phyloP scores from a whole-genome alignment of 768 basidiomycete genomes.

The Megacollybia marginata region DNA sequence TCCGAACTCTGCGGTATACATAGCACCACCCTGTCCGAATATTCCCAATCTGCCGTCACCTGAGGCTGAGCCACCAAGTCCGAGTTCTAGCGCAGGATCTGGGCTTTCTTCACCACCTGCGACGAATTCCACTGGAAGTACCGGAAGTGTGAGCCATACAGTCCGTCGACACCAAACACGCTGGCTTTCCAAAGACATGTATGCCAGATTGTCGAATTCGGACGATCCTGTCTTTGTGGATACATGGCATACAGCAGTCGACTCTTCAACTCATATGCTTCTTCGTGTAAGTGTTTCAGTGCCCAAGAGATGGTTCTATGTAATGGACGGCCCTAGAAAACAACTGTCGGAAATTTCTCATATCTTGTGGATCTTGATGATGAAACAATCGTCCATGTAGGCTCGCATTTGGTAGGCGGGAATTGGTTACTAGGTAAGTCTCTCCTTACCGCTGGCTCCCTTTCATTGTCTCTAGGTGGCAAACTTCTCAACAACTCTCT shows the following conservation, averaged over 20 bases:
- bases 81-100: slow-evolving; percentile 41
- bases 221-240: slow-evolving; percentile 52
- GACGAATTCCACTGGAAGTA: slow-evolving; percentile 79
- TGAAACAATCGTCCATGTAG: slow-evolving; percentile 44
- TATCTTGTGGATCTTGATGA: slow-evolving; percentile 63
- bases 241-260: slow-evolving; percentile 64
- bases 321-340: slow-evolving; percentile 31
- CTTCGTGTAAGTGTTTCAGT: slow-evolving; percentile 32
- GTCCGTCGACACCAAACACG: slow-evolving; percentile 39
- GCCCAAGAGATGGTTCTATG: accelerated
- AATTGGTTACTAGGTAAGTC: slow-evolving; percentile 59
- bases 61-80: slow-evolving; percentile 50
- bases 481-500: slow-evolving; percentile 60
- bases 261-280: slow-evolving; percentile 58
- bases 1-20: slow-evolving; percentile 51
- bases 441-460: no score
- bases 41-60: slow-evolving; percentile 48
- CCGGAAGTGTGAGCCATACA: slow-evolving; percentile 9
- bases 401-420: slow-evolving; percentile 68
- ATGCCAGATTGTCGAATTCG: slow-evolving; percentile 60
- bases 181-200: slow-evolving; percentile 49
- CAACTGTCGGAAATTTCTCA: slow-evolving; percentile 52
- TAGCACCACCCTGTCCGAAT: slow-evolving; percentile 38
- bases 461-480: slow-evolving; percentile 21
- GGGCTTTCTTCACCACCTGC: slow-evolving; percentile 81